Conservation (phyloP, 805 yeast genomes). For the Brettanomyces sp. region DNA sequence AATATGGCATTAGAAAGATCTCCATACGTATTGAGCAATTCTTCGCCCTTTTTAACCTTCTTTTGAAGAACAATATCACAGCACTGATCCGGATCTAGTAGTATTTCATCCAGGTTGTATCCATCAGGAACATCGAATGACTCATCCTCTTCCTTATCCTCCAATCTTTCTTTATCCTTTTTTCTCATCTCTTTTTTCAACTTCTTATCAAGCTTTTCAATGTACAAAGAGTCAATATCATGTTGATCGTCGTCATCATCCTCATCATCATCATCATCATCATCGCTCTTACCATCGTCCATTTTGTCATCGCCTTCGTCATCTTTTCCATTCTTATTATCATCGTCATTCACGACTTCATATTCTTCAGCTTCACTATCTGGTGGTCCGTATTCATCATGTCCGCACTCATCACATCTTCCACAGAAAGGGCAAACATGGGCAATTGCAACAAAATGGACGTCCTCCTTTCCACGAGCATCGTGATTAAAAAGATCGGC, state of each 20-base stretch:
- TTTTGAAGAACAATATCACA: slow-evolving; percentile 57
- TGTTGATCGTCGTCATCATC: slow-evolving; percentile 15
- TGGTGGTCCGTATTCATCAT: slow-evolving; percentile 20
- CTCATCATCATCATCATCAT: slow-evolving; percentile 13
- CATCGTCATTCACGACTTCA: slow-evolving; percentile 25
- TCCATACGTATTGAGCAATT: slow-evolving; percentile 80
- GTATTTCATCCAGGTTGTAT: slow-evolving; percentile 23
- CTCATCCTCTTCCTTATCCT: slow-evolving; percentile 13
- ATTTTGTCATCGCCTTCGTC: slow-evolving; percentile 3
- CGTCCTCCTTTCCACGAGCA: slow-evolving; percentile 44
- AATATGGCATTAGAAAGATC: slow-evolving; percentile 56
- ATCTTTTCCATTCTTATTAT: slow-evolving; percentile 13
- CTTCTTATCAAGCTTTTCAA: slow-evolving; percentile 23
- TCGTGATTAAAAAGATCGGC: slow-evolving; percentile 84
- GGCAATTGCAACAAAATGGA: slow-evolving; percentile 50
- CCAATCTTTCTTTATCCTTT: slow-evolving; percentile 13
- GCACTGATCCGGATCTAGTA: slow-evolving; percentile 39
- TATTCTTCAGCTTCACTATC: slow-evolving; percentile 30
- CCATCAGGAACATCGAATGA: slow-evolving; percentile 14
- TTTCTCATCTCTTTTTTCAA: slow-evolving; percentile 12
- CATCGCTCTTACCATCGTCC: slow-evolving; percentile 14
- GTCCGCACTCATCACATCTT: slow-evolving; percentile 22
- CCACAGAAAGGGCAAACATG: slow-evolving; percentile 29
- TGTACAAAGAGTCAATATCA: slow-evolving; percentile 25
- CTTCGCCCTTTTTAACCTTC: slow-evolving; percentile 39